phyloP scores from a whole-genome alignment of 768 basidiomycete species.

The Phanerochaete carnosa region DNA sequence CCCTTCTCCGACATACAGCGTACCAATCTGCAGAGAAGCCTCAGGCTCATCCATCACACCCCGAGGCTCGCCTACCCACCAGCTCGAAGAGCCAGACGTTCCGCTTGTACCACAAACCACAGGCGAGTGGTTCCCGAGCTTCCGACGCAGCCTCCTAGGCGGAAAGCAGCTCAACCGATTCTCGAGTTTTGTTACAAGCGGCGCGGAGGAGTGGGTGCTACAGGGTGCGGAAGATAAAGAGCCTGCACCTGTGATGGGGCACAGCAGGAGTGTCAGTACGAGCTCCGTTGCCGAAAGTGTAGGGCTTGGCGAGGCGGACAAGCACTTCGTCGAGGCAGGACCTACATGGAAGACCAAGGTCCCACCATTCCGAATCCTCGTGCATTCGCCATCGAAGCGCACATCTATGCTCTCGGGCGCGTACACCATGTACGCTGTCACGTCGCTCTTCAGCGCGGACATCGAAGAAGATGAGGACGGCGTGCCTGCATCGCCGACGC shows the following conservation, averaged over 20 bases:
- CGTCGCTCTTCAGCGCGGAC: constrained; percentile 59
- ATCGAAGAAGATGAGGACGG: constrained; percentile 20
- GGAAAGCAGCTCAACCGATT: constrained; percentile 83
- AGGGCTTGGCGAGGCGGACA: constrained; percentile 49
- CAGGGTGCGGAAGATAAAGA: constrained; percentile 49
- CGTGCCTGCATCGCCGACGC: constrained; percentile 34
- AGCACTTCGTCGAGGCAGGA: constrained; percentile 59
- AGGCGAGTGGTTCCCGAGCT: constrained; percentile 76
- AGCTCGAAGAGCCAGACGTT: constrained; percentile 7
- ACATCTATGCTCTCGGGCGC: constrained; percentile 63
- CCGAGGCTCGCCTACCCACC: constrained; percentile 31
- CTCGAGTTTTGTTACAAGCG: constrained; percentile 81
- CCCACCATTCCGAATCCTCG: constrained; percentile 67
- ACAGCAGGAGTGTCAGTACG: constrained; percentile 24
- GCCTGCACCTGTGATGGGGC: constrained; percentile 14
- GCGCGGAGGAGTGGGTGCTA: constrained; percentile 82
- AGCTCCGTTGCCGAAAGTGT: constrained; percentile 33
- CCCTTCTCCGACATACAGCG: constrained; percentile 24
- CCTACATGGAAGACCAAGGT: constrained; percentile 73
- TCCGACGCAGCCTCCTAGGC: constrained; percentile 67
- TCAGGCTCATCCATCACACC: constrained; percentile 51
- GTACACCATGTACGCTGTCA: constrained; percentile 74
- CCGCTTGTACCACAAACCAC: constrained; percentile 61
- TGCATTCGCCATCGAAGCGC: constrained; percentile 80
- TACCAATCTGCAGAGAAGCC: constrained; percentile 25